Base-by-base conservation (phyloP, 495 filamentous ascomycete genomes). In the Oidiodendron maius region DNA sequence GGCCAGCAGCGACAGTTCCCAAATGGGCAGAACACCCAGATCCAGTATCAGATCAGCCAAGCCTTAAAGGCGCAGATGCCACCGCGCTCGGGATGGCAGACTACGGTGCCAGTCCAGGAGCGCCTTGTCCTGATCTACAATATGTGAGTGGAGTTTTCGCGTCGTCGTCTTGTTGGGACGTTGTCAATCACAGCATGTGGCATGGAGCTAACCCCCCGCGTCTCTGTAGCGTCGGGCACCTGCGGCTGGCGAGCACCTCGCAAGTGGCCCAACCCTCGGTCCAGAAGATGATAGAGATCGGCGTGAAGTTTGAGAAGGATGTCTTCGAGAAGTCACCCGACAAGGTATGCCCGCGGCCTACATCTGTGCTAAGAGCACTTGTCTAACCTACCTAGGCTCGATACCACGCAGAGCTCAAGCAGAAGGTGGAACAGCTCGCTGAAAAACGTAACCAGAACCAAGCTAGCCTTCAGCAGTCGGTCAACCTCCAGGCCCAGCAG, bases 391-490 rank as follows among this genome's bases (percentile, higher is more conserved):
- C 13, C 5, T 24, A 57, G 48, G 16, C 30, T 40, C 32, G 48
- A 60, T 46, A 66, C 46, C 56, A 59, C 57, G 16, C 68, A 69
- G 4, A 58, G 66, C 44, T 66, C 65, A 35, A 69, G 57, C 38
- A 61, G 57, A 50, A 68, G 68, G 13, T 69, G 72, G 50, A 65
- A 52, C 17, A 66, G 70, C 48, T 77, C 21, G 65, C 72, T 17
- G 64, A 66, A 26, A 63, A 62, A 37, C 42, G 76, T 24, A 66
- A 58, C 34, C 59, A 60, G 23, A 65, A 73, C 17, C 59, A 63
- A 32, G 60, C 62, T 8, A 50, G 37, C 4, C 51, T 56, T 9
- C 65, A 65, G 25, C 61, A 55, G 26, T 43, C 43, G 2, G 55
- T 58, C 4, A 50, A 57, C 24, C n/a, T 44, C 5, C 41, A 44